Percentiles rank a stretch among this genome's conserved stretches.
Conservation (phyloP, 495 filamentous ascomycete genomes). For the Penicillium odoratum region DNA sequence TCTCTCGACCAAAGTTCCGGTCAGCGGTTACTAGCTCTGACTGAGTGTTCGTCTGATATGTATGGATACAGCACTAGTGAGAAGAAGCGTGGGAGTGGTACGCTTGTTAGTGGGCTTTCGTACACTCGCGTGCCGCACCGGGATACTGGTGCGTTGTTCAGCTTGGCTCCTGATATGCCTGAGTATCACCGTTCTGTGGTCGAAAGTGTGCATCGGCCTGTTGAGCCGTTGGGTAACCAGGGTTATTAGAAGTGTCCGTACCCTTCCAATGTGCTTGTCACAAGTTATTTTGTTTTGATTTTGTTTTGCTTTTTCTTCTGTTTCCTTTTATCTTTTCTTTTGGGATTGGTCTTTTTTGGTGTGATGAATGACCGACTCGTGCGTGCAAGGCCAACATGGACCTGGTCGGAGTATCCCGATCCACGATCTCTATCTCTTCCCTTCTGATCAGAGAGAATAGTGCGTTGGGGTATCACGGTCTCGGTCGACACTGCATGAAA, state of each 20-base stretch:
- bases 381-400: not conserved
- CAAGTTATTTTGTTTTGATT: not conserved
- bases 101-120: conserved; percentile 38
- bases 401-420: not conserved
- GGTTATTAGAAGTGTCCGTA: conserved; percentile 12
- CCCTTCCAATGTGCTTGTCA: not conserved
- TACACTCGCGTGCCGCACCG: conserved; percentile 36
- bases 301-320: not conserved
- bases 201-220: conserved; percentile 24
- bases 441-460: not conserved
- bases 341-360: not conserved
- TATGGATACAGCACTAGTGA: conserved; percentile 41
- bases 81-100: conserved; percentile 17
- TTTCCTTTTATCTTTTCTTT: not conserved
- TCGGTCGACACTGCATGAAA: not conserved
- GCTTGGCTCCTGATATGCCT: conserved; percentile 19
- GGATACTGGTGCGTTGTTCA: conserved; percentile 17
- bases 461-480: not conserved
- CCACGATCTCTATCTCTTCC: not conserved
- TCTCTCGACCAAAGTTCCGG: conserved; percentile 20
- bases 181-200: conserved; percentile 25
- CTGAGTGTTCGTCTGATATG: conserved; percentile 27
- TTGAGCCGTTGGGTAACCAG: conserved; percentile 31
- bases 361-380: not conserved
- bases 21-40: conserved; percentile 26